Evolutionary conservation across 2,329 filamentous ascomycete genomes (phyloP).

Genomic region (Venturiaceae sp.): DNA sequence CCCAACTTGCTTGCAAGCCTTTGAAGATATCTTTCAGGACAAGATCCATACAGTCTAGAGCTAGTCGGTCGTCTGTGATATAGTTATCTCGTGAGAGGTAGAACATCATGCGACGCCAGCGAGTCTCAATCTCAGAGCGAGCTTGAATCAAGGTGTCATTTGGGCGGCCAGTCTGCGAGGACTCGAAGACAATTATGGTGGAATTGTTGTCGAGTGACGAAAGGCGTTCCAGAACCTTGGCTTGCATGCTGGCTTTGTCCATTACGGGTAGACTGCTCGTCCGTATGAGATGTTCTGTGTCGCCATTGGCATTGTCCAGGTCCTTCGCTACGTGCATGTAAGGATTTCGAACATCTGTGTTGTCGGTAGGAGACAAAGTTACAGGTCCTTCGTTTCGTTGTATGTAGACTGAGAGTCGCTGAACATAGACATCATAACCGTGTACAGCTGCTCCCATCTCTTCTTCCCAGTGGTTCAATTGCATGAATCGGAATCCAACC

Average conservation of each 20-base stretch:
- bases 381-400: constrained; percentile 27
- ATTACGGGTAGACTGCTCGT: neutral
- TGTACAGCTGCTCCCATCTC: constrained; percentile 26
- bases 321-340: constrained; percentile 21
- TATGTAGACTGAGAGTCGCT: constrained; percentile 40
- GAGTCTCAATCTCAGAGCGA: constrained; percentile 39
- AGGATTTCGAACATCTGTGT: constrained; percentile 34
- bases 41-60: constrained; percentile 39
- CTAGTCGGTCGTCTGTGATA: constrained; percentile 31
- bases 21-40: constrained; percentile 41
- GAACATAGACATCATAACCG: constrained; percentile 40
- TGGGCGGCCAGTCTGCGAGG: constrained; percentile 35
- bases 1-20: constrained; percentile 34
- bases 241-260: constrained; percentile 14
- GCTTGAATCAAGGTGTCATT: constrained; percentile 41
- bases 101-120: constrained; percentile 43
- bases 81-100: constrained; percentile 35
- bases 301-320: neutral
- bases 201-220: constrained; percentile 37
- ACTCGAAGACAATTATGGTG: constrained; percentile 44
- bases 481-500: constrained; percentile 33
- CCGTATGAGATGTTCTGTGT: neutral
- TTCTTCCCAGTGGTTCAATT: constrained; percentile 39
- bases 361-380: constrained; percentile 14
- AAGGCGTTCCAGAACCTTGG: neutral